A percentile compares a stretch with the other conserved stretches of the same genome.
These are phyloP conservation scores for Eucalyptus marginata DNA, from an alignment of 345 rosid genomes.

Conservation along the genomic window DNA sequence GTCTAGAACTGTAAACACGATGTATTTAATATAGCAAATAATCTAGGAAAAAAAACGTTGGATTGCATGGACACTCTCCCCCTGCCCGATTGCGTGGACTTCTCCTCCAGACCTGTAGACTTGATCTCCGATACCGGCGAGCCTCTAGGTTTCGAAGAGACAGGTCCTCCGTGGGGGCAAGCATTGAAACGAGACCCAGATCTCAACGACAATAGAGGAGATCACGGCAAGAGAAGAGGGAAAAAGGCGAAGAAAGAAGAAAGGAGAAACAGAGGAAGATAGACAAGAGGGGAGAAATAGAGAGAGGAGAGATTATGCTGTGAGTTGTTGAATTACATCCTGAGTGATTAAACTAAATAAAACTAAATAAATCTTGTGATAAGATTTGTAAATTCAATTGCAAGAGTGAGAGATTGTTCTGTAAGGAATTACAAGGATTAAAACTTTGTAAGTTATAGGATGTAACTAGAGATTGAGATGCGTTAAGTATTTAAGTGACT, in stretches of 20 bases:
- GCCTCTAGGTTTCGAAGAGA: background rate
- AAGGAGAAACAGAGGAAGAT: background rate
- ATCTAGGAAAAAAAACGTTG: background rate
- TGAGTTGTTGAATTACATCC: too few relatives aligned
- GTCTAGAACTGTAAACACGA: slow-evolving; percentile 11
- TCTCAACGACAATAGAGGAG: background rate
- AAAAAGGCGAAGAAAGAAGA: background rate
- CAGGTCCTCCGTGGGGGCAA: background rate
- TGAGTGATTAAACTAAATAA: too few relatives aligned
- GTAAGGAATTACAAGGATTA: too few relatives aligned
- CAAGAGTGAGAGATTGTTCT: too few relatives aligned
- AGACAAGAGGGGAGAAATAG: background rate
- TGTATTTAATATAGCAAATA: background rate
- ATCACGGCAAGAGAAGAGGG: background rate
- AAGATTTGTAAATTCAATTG: too few relatives aligned
- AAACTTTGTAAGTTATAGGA: too few relatives aligned
- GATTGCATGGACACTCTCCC: background rate
- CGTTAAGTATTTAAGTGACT: too few relatives aligned
- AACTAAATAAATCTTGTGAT: background rate
- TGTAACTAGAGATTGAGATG: too few relatives aligned
- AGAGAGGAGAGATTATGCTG: background rate
- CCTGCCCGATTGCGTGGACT: background rate
- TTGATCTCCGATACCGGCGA: background rate
- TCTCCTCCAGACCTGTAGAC: background rate
- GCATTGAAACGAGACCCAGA: background rate